Conservation (phyloP, 176 grass and related monocot genomes). For the Oryza officinalis region DNA sequence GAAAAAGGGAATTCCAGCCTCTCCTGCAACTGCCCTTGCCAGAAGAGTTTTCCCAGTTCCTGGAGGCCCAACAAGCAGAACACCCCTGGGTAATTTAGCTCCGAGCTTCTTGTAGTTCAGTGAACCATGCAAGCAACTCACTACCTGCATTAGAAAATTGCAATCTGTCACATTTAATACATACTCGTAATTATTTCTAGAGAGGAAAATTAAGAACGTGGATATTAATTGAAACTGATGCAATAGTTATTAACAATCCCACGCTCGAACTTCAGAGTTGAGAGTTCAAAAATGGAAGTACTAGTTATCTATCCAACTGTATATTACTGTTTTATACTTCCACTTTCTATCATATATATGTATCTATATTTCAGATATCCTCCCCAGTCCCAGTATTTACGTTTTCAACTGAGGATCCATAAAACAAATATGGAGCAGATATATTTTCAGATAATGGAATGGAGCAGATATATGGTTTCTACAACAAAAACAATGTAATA, state of each 20-base stretch:
- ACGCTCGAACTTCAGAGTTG: background rate
- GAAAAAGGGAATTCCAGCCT: conserved; percentile 95
- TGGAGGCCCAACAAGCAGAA: conserved; percentile 91
- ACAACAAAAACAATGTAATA: background rate
- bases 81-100: conserved; percentile 87
- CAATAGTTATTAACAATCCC: background rate
- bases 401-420: background rate
- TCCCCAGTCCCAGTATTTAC: background rate
- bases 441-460: too few relatives aligned
- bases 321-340: background rate
- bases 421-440: background rate
- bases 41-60: conserved; percentile 93
- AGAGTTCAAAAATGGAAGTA: conserved; percentile 27
- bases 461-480: background rate
- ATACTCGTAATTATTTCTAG: conserved; percentile 8
- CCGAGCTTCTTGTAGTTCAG: conserved; percentile 92
- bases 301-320: background rate
- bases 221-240: conserved; percentile 22
- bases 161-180: conserved; percentile 19
- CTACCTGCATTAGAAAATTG: conserved; percentile 64
- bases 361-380: conserved; percentile 17
- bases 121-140: conserved; percentile 85
- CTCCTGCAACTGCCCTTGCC: conserved; percentile 88
- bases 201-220: background rate
- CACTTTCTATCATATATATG: conserved; percentile 6